phyloP scores from a whole-genome alignment of 768 basidiomycete species.

The Kwoniella bestiolae region DNA sequence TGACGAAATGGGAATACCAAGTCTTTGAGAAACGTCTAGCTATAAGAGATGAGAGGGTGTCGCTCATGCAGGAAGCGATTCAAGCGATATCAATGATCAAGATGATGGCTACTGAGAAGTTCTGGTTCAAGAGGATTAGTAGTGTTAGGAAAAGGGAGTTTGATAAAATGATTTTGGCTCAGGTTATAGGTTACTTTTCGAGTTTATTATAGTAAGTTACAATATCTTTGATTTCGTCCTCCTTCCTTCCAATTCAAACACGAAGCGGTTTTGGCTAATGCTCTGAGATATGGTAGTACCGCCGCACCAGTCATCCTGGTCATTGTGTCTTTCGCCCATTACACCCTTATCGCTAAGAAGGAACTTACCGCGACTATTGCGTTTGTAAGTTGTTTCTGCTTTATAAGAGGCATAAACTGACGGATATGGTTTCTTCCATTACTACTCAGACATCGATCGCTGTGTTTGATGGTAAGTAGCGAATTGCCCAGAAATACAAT shows the following conservation, averaged over 20 bases:
- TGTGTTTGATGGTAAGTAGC: slow-evolving; percentile 38
- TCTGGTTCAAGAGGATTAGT: slow-evolving; percentile 44
- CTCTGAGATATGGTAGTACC: slow-evolving; percentile 6
- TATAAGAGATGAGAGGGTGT: slow-evolving; percentile 35
- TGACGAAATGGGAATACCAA: slow-evolving; percentile 41
- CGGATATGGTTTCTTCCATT: too few relatives aligned
- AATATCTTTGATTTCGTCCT: too few relatives aligned
- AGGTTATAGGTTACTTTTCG: slow-evolving; percentile 25
- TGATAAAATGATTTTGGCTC: slow-evolving; percentile 23
- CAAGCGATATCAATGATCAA: slow-evolving; percentile 52
- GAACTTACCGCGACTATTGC: slow-evolving; percentile 42
- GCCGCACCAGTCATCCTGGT: slow-evolving; percentile 36
- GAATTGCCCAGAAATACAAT: too few relatives aligned
- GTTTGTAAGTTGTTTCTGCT: slow-evolving; percentile 36
- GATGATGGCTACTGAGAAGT: slow-evolving; percentile 46
- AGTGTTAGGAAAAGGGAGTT: slow-evolving; percentile 35
- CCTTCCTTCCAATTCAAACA: too few relatives aligned
- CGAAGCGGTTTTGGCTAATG: not conserved
- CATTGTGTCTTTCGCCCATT: slow-evolving; percentile 47
- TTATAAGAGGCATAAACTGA: too few relatives aligned
- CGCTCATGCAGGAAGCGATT: slow-evolving; percentile 45
- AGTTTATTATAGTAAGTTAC: slow-evolving; percentile 44
- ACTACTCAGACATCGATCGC: slow-evolving; percentile 44
- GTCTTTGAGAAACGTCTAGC: slow-evolving; percentile 32
- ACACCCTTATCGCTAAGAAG: slow-evolving; percentile 41